Evolutionary conservation across 2,329 filamentous ascomycete genomes (phyloP).

Genomic region (Xylariomycetidae sp.): DNA sequence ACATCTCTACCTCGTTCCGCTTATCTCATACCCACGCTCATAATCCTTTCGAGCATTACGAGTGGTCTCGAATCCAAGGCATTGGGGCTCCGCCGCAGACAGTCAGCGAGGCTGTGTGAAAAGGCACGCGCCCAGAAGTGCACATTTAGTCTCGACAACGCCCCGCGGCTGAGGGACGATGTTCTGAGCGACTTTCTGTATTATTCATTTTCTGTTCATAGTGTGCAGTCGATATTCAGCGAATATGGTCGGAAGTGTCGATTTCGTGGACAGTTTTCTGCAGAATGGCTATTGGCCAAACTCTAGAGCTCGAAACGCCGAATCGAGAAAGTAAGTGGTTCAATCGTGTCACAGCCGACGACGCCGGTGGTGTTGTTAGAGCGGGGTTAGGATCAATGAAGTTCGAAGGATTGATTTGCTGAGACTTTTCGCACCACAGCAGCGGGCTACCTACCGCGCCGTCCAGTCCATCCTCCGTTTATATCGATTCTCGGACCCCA

Average conservation of each 20-base stretch:
- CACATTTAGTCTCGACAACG: not conserved
- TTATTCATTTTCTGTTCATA: conserved; percentile 2
- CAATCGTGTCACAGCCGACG: not conserved
- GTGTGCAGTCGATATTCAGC: no score
- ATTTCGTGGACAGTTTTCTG: conserved; percentile 23
- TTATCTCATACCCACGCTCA: not conserved
- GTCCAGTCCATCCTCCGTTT: no score
- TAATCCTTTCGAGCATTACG: not conserved
- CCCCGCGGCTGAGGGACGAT: not conserved
- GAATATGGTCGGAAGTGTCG: conserved; percentile 22
- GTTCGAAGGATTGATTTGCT: conserved; percentile 8
- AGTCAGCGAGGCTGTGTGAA: conserved; percentile 6
- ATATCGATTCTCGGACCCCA: conserved; percentile 16
- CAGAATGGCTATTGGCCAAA: conserved; percentile 27
- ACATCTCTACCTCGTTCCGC: no score
- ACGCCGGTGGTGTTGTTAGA: not conserved
- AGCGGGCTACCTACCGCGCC: not conserved
- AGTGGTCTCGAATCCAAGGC: no score
- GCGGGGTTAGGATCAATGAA: conserved; percentile 1
- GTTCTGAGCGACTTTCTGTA: not conserved
- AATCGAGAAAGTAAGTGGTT: conserved; percentile 21
- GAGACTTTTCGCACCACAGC: conserved; percentile 15
- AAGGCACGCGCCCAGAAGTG: not conserved
- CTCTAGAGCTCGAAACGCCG: conserved; percentile 21
- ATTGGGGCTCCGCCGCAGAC: no score